These are phyloP conservation scores for Xerophyta viscosa DNA, from an alignment of 106 monocot genomes.

Conservation along the genomic window DNA sequence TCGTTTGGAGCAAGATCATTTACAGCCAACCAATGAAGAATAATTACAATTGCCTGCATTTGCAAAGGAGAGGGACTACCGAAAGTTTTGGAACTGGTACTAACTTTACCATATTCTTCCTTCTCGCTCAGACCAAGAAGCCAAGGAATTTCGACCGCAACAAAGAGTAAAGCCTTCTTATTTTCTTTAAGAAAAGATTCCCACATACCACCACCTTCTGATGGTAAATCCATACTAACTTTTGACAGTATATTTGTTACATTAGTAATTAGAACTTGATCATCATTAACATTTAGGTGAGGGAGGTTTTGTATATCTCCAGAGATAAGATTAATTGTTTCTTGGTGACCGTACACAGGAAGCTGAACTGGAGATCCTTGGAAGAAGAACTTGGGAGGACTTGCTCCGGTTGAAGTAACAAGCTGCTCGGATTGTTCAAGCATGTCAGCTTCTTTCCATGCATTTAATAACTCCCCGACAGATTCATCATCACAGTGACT, in stretches of 20 bases:
- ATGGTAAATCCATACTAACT: constrained; percentile 29
- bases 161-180: constrained; percentile 46
- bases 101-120: constrained; percentile 33
- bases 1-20: constrained; percentile 73
- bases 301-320: background rate
- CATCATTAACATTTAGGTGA: constrained; percentile 7
- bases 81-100: constrained; percentile 13
- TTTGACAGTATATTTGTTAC: constrained; percentile 33
- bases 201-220: constrained; percentile 29
- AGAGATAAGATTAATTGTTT: constrained; percentile 22
- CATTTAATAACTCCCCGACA: constrained; percentile 74
- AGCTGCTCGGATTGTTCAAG: constrained; percentile 51
- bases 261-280: constrained; percentile 19
- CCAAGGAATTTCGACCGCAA: constrained; percentile 73
- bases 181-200: constrained; percentile 50
- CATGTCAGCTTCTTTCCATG: constrained; percentile 81
- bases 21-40: constrained; percentile 63
- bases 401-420: constrained; percentile 36
- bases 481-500: constrained; percentile 89
- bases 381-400: constrained; percentile 36
- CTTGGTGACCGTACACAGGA: constrained; percentile 20
- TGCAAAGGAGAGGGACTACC: constrained; percentile 33
- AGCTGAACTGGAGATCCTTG: constrained; percentile 40
- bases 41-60: constrained; percentile 48
- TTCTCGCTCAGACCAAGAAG: constrained; percentile 58